Percentiles rank a stretch among this genome's conserved stretches.
phyloP scores from a whole-genome alignment of 2,329 filamentous ascomycete species.

The Fusarium nisikadoi region DNA sequence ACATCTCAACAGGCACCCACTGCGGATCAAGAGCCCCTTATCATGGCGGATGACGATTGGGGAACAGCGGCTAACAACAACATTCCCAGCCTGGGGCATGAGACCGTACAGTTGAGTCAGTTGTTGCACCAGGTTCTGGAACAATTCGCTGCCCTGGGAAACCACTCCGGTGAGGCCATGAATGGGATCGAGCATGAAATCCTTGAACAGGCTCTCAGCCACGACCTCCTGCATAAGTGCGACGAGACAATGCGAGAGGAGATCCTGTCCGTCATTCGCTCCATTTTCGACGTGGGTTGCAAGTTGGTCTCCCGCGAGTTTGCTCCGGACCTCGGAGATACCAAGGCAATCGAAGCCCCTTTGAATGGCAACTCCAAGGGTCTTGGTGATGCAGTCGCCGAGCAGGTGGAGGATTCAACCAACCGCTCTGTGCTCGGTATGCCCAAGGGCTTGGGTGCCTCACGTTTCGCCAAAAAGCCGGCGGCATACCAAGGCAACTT shows the following conservation, averaged over 20 bases:
- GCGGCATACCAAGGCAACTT: constrained; percentile 14
- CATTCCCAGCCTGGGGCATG: not conserved
- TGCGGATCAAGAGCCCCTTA: not conserved
- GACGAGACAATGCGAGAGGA: constrained; percentile 40
- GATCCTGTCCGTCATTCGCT: constrained; percentile 35
- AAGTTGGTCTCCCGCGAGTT: not conserved
- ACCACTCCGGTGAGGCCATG: constrained; percentile 29
- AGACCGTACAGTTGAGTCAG: not conserved
- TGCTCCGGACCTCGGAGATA: not conserved
- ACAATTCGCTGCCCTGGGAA: constrained; percentile 9
- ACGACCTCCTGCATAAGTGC: constrained; percentile 38
- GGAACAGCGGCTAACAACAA: not conserved
- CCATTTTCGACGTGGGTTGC: constrained; percentile 13
- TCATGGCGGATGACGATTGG: not conserved
- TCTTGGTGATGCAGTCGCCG: not conserved
- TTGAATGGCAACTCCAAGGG: not conserved
- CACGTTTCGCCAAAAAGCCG: constrained; percentile 23
- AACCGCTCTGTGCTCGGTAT: not conserved
- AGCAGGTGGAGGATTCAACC: not conserved
- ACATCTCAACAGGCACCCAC: not conserved
- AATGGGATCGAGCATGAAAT: constrained; percentile 42
- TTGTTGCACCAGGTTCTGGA: constrained; percentile 11
- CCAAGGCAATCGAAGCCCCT: not conserved
- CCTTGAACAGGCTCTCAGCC: constrained; percentile 41
- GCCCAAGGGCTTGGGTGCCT: constrained; percentile 30